A percentile compares a stretch with the other conserved stretches of the same genome.
These are phyloP conservation scores for Ophiostoma triangulosporum DNA, from an alignment of 2,329 filamentous ascomycete genomes.

Conservation along the genomic window DNA sequence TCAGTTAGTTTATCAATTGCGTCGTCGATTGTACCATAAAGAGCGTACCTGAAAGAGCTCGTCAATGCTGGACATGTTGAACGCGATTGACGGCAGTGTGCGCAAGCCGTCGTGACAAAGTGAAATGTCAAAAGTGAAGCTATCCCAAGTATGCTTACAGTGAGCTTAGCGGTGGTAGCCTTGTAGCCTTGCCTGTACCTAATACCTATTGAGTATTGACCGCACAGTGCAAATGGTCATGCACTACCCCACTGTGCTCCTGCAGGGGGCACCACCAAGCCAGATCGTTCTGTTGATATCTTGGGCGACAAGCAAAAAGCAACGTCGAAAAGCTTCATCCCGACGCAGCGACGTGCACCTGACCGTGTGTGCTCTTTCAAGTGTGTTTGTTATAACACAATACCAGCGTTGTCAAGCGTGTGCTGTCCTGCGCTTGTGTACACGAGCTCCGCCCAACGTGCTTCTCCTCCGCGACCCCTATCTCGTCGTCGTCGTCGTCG, in stretches of 20 bases:
- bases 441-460: not conserved
- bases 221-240: too few species aligned
- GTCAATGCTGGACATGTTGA: constrained; percentile 41
- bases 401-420: not conserved
- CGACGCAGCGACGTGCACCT: not conserved
- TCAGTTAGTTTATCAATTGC: not conserved
- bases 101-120: not conserved
- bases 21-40: not conserved
- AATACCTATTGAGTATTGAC: too few species aligned
- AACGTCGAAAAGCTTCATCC: not conserved
- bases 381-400: not conserved
- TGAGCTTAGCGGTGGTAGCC: not conserved
- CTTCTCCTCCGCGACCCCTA: not conserved
- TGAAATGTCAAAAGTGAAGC: not conserved
- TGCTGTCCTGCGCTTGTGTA: not conserved
- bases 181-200: too few species aligned
- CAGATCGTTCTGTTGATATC: too few species aligned
- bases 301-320: not conserved
- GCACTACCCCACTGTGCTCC: too few species aligned
- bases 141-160: too few species aligned
- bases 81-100: not conserved
- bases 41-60: constrained; percentile 41
- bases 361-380: not conserved
- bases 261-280: too few species aligned
- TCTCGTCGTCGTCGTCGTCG: not conserved